A percentile compares a stretch with the other conserved stretches of the same genome.
These are phyloP conservation scores for Letharia columbiana DNA, from an alignment of 495 filamentous ascomycete genomes.

Conservation along the genomic window DNA sequence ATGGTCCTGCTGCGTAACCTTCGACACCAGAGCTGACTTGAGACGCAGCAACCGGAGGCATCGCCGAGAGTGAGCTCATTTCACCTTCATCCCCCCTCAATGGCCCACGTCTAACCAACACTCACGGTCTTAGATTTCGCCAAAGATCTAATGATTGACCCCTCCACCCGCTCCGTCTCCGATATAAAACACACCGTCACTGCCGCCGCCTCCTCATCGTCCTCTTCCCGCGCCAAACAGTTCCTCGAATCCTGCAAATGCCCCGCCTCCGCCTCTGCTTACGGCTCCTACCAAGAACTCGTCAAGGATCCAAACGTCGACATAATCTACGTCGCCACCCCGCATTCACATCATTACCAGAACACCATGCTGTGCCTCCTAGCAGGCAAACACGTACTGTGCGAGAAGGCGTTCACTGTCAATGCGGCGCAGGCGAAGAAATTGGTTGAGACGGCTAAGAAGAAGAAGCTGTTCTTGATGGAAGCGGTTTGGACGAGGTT, in stretches of 20 bases:
- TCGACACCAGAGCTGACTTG: slow-evolving; percentile 6
- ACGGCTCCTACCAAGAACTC: slow-evolving; percentile 73
- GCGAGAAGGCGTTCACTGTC: slow-evolving; percentile 89
- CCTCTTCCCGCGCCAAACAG: slow-evolving; percentile 52
- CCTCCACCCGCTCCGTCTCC: slow-evolving; percentile 57
- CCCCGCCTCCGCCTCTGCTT: slow-evolving; percentile 57
- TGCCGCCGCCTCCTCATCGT: slow-evolving; percentile 76
- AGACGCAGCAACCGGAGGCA: slow-evolving; percentile 61
- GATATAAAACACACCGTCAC: slow-evolving; percentile 72
- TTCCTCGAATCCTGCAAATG: slow-evolving; percentile 64
- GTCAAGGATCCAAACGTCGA: slow-evolving; percentile 71
- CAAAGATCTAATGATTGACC: slow-evolving; percentile 73
- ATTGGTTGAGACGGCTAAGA: slow-evolving; percentile 61
- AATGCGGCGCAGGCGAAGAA: slow-evolving; percentile 74
- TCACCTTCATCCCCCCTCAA: neutral
- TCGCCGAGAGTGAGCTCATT: slow-evolving; percentile 45
- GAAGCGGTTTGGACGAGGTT: slow-evolving; percentile 95
- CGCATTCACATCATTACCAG: slow-evolving; percentile 92
- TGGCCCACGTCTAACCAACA: slow-evolving; percentile 2
- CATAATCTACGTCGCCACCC: slow-evolving; percentile 87
- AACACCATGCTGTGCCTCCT: slow-evolving; percentile 74
- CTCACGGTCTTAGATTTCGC: slow-evolving; percentile 52
- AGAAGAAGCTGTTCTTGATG: slow-evolving; percentile 88
- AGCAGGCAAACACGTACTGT: slow-evolving; percentile 81
- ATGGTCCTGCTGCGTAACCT: neutral